These are phyloP conservation scores for Helicosporidium sp. DNA, from an alignment of 139 green algal genomes.

Conservation along the genomic window DNA sequence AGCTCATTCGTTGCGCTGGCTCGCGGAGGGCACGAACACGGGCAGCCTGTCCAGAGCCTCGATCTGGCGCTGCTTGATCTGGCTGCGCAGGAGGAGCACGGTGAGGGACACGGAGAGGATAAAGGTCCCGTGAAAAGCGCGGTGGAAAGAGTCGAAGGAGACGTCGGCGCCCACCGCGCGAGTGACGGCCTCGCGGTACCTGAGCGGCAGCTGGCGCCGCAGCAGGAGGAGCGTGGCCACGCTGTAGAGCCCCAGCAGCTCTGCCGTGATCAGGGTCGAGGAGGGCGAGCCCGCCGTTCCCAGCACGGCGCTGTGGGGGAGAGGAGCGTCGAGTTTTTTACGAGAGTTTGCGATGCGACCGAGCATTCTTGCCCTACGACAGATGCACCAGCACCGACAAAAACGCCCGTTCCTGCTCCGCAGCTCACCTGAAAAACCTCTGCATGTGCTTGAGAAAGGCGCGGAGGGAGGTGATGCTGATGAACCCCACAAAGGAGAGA, in stretches of 20 bases:
- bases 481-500: conserved; percentile 65
- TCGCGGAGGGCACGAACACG: too few species aligned
- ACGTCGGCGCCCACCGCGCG: conserved; percentile 50
- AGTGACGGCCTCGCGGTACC: conserved; percentile 40
- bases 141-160: conserved; percentile 48
- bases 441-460: conserved; percentile 57
- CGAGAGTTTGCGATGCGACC: too few species aligned
- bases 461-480: conserved; percentile 56
- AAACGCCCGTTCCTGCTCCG: too few species aligned
- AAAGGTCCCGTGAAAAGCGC: neutral
- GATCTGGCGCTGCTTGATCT: too few species aligned
- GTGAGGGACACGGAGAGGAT: too few species aligned
- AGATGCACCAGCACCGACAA: too few species aligned
- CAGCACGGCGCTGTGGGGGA: conserved; percentile 18
- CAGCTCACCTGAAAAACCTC: conserved; percentile 35
- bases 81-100: too few species aligned
- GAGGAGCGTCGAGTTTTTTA: too few species aligned
- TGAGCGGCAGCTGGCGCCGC: conserved; percentile 45
- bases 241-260: conserved; percentile 61
- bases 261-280: conserved; percentile 51
- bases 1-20: too few species aligned
- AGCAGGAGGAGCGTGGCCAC: conserved; percentile 68
- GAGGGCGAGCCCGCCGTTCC: conserved; percentile 21
- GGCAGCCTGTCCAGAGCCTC: too few species aligned
- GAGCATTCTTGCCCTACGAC: too few species aligned